phyloP scores from a whole-genome alignment of 345 rosid species.

The Salix udensis region DNA sequence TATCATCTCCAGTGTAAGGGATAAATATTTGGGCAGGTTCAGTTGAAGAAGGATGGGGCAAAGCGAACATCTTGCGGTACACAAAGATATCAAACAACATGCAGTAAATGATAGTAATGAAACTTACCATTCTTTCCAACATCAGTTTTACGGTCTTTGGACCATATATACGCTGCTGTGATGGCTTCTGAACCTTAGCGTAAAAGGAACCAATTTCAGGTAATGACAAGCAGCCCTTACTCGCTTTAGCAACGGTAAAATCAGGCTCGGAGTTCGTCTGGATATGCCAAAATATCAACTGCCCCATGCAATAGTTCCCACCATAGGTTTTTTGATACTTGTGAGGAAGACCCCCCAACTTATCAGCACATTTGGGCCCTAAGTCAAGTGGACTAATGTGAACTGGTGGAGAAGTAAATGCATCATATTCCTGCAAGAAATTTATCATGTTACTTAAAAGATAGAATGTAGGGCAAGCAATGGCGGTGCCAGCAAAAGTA shows the following conservation, averaged over 20 bases:
- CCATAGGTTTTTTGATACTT: constrained; percentile 87
- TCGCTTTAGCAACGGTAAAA: constrained; percentile 56
- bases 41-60: no score
- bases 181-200: constrained; percentile 74
- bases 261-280: constrained; percentile 87
- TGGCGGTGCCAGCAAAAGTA: background rate
- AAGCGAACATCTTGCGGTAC: background rate
- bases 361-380: constrained; percentile 77
- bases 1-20: background rate
- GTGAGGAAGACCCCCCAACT: constrained; percentile 60
- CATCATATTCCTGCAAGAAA: constrained; percentile 59
- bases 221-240: constrained; percentile 84
- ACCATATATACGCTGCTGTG: constrained; percentile 80
- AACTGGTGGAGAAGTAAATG: constrained; percentile 83
- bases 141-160: constrained; percentile 63
- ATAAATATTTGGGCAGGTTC: background rate
- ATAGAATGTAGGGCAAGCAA: constrained; percentile 1
- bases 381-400: constrained; percentile 86
- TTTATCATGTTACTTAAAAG: constrained; percentile 7
- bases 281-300: constrained; percentile 89
- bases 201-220: constrained; percentile 89
- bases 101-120: background rate
- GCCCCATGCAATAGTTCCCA: constrained; percentile 93
- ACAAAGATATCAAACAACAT: background rate
- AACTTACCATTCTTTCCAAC: constrained; percentile 81